A percentile compares a stretch with the other conserved stretches of the same genome.
These are phyloP conservation scores for Solioccasus polychromus DNA, from an alignment of 768 basidiomycete genomes.

Conservation along the genomic window DNA sequence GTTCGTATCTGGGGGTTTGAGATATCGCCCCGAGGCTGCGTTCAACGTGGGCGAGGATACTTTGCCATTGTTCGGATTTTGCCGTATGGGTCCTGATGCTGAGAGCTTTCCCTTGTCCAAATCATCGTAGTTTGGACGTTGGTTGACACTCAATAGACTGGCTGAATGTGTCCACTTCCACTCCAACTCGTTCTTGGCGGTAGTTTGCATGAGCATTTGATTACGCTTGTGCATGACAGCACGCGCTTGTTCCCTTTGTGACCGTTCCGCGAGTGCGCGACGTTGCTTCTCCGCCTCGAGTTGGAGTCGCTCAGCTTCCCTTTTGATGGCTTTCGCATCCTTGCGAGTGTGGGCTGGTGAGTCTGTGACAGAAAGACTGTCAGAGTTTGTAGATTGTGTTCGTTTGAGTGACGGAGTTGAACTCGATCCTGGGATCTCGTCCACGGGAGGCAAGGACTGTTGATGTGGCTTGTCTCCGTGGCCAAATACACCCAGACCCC, in stretches of 20 bases:
- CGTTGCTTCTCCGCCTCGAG: conserved; percentile 84
- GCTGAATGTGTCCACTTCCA: conserved; percentile 49
- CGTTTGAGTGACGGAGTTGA: conserved; percentile 73
- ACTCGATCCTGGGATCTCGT: conserved; percentile 58
- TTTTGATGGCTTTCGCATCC: conserved; percentile 75
- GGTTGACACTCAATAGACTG: conserved; percentile 42
- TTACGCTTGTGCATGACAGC: conserved; percentile 91
- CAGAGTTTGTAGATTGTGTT: conserved; percentile 73
- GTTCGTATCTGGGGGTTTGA: conserved; percentile 35
- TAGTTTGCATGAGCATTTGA: conserved; percentile 61
- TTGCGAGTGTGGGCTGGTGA: conserved; percentile 39
- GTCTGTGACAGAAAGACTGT: conserved; percentile 60
- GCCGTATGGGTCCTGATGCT: conserved; percentile 63
- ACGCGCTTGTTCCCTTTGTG: conserved; percentile 82
- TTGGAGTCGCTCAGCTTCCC: conserved; percentile 74
- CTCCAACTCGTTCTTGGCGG: conserved; percentile 53
- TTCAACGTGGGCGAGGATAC: conserved; percentile 49
- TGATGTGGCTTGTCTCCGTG: conserved; percentile 65
- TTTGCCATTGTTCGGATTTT: conserved; percentile 44
- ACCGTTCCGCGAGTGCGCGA: conserved; percentile 70
- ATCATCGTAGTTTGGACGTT: conserved; percentile 28
- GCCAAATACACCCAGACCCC: conserved; percentile 70
- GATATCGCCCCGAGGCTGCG: conserved; percentile 61
- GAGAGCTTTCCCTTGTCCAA: conserved; percentile 48
- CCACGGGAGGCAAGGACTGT: conserved; percentile 62